Evolutionary conservation across 2,329 filamentous ascomycete genomes (phyloP), one percentile per base, ranked within the genome.

Genomic region (Beauveria caledonica): DNA sequence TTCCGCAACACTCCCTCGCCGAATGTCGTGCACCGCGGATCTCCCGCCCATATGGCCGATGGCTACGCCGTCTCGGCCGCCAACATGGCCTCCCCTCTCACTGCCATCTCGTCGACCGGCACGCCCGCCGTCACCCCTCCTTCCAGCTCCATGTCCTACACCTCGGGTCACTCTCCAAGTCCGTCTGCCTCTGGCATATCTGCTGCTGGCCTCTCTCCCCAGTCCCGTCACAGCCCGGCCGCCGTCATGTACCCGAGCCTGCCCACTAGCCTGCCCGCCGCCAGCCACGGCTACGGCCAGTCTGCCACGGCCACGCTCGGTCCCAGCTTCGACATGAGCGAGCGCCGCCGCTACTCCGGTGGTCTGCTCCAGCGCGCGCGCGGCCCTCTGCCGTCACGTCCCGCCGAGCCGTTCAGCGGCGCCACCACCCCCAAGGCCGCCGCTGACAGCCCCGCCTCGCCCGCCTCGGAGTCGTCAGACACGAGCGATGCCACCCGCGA

Each of bases 71-170:
- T 79, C 66, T 79, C 77, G 27, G 77, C 79, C 7, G 79, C 78
- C n/a, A 80, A 80, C 67, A 80, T 86, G 73, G 81, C 82, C 33
- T 87, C 85, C 27, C 86, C 86, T 21, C 68, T 85, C 65, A 82
- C 79, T 33, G 79, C 79, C 17, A 76, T 83, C 51, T 82, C 82
- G 45, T 85, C 84, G 23, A 81, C 82, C 45, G 87, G 89, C 63
- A 92, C 89, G 15, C 88, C 89, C 10, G 88, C 88, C 10, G 80
- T 91, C 64, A 92, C 89, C 3, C 89, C 89, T 8, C 86, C 88
- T 0, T 89, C 87, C 11, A 90, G 86, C 71, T 82, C 85, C 60
- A 80, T 90, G 69, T 92, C 89, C 0, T 92, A 92, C 75, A 86
- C 85, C 44, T 90, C 89, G 11, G 86, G 86, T 52, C 88, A 92